Conservation (phyloP, 1,284 basidiomycete species). For the Fomitiporia mediterranea region DNA sequence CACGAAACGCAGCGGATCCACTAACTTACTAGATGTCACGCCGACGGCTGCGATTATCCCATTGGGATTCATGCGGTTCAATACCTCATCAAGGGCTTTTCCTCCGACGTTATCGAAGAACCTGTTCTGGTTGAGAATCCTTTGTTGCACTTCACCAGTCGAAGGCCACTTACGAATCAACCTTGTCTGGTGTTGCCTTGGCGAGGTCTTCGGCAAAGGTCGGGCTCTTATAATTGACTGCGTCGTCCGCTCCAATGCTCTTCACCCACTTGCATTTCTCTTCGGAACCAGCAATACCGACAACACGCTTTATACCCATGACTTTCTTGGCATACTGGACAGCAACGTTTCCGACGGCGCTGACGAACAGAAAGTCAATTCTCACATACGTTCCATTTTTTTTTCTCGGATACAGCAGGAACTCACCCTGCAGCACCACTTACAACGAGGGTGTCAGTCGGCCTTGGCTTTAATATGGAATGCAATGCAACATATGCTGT, state of each 20-base stretch:
- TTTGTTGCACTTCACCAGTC: constrained; percentile 20
- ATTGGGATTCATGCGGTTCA: constrained; percentile 34
- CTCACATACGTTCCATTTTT: background rate
- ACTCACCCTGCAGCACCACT: constrained; percentile 33
- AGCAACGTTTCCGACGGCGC: constrained; percentile 28
- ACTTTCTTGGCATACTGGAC: constrained; percentile 35
- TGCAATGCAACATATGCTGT: constrained; percentile 33
- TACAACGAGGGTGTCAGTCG: constrained; percentile 33
- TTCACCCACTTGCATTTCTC: constrained; percentile 43
- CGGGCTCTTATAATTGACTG: constrained; percentile 42
- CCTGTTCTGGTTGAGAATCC: background rate
- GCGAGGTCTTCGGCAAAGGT: constrained; percentile 21
- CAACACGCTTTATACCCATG: constrained; percentile 37
- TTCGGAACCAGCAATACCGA: constrained; percentile 43
- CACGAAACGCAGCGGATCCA: too few species aligned
- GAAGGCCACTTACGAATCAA: constrained; percentile 22
- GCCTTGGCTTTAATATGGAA: constrained; percentile 31
- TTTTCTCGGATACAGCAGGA: too few species aligned
- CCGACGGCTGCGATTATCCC: constrained; percentile 40
- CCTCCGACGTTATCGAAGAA: constrained; percentile 38
- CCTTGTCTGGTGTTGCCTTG: constrained; percentile 20
- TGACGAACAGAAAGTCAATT: constrained; percentile 8
- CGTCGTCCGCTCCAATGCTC: constrained; percentile 39
- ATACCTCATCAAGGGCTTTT: constrained; percentile 31
- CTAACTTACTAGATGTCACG: constrained; percentile 33